Conservation (phyloP, 768 basidiomycete species). For the Sistotremastrum suecicum region DNA sequence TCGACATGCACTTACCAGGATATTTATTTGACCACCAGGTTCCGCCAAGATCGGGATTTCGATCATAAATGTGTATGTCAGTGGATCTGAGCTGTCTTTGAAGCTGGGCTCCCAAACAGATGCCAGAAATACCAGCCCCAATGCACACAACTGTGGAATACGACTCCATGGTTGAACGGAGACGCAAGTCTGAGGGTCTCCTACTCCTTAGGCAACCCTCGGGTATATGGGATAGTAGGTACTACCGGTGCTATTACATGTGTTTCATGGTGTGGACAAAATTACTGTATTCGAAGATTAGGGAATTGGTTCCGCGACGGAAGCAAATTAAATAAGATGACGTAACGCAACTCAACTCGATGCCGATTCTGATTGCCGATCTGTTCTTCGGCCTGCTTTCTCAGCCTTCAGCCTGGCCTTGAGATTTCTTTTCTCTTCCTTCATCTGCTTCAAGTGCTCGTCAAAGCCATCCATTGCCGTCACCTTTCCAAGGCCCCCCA, state of each 20-base stretch:
- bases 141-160: constrained; percentile 4
- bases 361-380: too few species aligned
- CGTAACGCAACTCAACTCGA: too few species aligned
- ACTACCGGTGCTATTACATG: too few species aligned
- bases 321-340: too few species aligned
- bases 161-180: not conserved
- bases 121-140: constrained; percentile 12
- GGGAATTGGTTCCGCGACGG: too few species aligned
- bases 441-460: constrained; percentile 22
- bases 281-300: too few species aligned
- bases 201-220: too few species aligned
- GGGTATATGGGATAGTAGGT: too few species aligned
- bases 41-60: constrained; percentile 5
- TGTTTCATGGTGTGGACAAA: too few species aligned
- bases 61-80: constrained; percentile 11
- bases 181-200: too few species aligned
- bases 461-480: constrained; percentile 25
- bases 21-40: constrained; percentile 7
- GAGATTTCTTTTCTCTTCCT: constrained; percentile 17
- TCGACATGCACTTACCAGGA: not conserved
- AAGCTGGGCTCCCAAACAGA: constrained; percentile 11
- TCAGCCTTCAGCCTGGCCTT: constrained; percentile 13
- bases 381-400: too few species aligned
- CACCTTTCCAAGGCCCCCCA: constrained; percentile 24
- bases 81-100: constrained; percentile 8